Evolutionary conservation across 2,329 filamentous ascomycete species (phyloP).

Genomic region (Calonectria hawksworthii): DNA sequence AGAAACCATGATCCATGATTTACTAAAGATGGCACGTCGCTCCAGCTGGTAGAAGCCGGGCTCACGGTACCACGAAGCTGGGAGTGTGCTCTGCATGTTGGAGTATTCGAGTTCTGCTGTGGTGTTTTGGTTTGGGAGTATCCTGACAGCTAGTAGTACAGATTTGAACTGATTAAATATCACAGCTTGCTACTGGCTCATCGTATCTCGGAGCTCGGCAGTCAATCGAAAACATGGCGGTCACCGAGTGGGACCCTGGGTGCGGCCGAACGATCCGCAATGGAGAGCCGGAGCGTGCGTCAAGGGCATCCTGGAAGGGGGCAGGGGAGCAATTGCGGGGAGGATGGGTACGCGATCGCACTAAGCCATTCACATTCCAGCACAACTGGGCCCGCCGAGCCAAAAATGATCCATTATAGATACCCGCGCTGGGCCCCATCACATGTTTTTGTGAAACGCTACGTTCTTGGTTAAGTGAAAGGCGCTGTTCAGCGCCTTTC

Average conservation of each 20-base stretch:
- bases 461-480: slow-evolving; percentile 7
- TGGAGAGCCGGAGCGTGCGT: neutral
- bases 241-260: neutral
- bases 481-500: slow-evolving; percentile 6
- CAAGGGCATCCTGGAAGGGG: neutral
- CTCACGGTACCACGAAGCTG: slow-evolving; percentile 63
- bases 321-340: neutral
- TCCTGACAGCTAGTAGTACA: neutral
- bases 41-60: slow-evolving; percentile 67
- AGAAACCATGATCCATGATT: slow-evolving; percentile 66
- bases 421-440: neutral
- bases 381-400: neutral
- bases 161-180: neutral
- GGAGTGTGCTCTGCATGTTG: slow-evolving; percentile 48
- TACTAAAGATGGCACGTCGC: slow-evolving; percentile 67
- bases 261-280: neutral
- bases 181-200: too few species aligned
- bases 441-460: neutral
- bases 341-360: neutral
- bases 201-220: neutral
- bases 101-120: neutral
- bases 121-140: neutral
- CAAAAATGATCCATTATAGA: neutral
- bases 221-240: neutral
- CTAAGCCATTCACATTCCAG: slow-evolving; percentile 2